These are phyloP conservation scores for Suhomyces chickasaworum DNA, from an alignment of 1,139 yeast species.

Conservation along the genomic window DNA sequence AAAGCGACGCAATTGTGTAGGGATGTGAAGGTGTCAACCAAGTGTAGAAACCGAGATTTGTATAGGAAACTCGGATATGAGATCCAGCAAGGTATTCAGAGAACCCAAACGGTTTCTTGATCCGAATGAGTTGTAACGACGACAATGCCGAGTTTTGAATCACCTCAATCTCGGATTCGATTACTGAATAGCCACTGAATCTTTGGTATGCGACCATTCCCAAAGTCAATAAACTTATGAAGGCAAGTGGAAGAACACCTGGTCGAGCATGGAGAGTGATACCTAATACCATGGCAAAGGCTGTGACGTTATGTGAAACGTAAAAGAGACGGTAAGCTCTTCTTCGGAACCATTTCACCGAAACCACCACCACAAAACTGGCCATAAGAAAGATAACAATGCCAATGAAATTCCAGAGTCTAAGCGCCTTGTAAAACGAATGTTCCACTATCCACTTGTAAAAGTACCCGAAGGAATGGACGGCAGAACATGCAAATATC, in stretches of 20 bases:
- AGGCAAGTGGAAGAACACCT: constrained; percentile 35
- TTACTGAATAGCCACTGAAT: constrained; percentile 13
- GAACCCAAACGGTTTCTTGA: constrained; percentile 29
- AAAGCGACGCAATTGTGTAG: constrained; percentile 30
- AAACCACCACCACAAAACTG: constrained; percentile 50
- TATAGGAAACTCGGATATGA: constrained; percentile 35
- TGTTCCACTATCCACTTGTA: constrained; percentile 47
- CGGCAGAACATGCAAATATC: constrained; percentile 49
- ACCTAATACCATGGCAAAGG: constrained; percentile 32
- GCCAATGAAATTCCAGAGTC: constrained; percentile 61
- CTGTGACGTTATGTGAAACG: constrained; percentile 35
- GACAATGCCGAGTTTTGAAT: constrained; percentile 19
- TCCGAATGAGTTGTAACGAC: constrained; percentile 27
- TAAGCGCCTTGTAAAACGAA: constrained; percentile 41
- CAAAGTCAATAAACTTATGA: constrained; percentile 24
- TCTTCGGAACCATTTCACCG: constrained; percentile 42
- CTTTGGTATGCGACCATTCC: constrained; percentile 30
- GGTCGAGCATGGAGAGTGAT: constrained; percentile 48
- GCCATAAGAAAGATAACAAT: constrained; percentile 51
- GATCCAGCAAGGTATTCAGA: constrained; percentile 36
- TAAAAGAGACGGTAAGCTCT: constrained; percentile 36
- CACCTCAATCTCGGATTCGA: constrained; percentile 15
- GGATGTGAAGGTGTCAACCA: constrained; percentile 46
- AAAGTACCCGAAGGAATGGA: constrained; percentile 63
- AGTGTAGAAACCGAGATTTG: constrained; percentile 16